Evolutionary conservation across 2,329 filamentous ascomycete species (phyloP), one percentile per base, ranked within the genome.

Genomic region (Chrysoporthe deuterocubensis): DNA sequence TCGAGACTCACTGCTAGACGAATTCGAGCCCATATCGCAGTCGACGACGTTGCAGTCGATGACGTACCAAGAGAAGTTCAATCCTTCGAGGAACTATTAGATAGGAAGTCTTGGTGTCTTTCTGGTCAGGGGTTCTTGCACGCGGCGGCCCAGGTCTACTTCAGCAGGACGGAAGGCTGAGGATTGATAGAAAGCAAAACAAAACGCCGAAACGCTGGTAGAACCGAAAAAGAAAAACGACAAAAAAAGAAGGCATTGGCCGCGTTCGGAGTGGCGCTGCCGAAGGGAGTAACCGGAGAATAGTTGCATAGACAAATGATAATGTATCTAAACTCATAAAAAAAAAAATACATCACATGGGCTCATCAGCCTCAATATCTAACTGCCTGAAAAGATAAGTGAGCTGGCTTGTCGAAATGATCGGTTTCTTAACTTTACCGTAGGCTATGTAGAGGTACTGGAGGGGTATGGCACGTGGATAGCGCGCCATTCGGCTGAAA

Each of bases 31-130:
- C 56, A 46, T 63, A 52, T 34, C 52, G 43, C 62, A 70, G 42
- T 37, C 52, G 14, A 59, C 61, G 16, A 54, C 50, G 13, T 4
- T 18, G 5, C 21, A 32, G 50, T 54, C 50, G 5, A 14, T 54
- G 0, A 60, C 66, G 42, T 60, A 70, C 26, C 16, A 67, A 13
- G 66, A 68, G 46, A 68, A 70, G 46, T 66, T 70, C 44, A 60
- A 68, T 37, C 68, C 68, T 7, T 54, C 68, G 2, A 63, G 59
- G 60, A 68, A 68, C 43, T 70, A 70, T 60, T 70, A 62, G 13
- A 40, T 13, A 18, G 11, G 44, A 14, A 13, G 6, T n/a, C 8
- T 48, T n/a, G 8, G 18, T 7, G 46, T 7, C n/a, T 48, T 21
- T 16, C 6, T 21, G 50, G 50, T 4, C 26, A 21, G 50, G 6